Evolutionary conservation across 1,284 basidiomycete species (phyloP), one percentile per base, ranked within the genome.

Genomic region (Athelia sp.): DNA sequence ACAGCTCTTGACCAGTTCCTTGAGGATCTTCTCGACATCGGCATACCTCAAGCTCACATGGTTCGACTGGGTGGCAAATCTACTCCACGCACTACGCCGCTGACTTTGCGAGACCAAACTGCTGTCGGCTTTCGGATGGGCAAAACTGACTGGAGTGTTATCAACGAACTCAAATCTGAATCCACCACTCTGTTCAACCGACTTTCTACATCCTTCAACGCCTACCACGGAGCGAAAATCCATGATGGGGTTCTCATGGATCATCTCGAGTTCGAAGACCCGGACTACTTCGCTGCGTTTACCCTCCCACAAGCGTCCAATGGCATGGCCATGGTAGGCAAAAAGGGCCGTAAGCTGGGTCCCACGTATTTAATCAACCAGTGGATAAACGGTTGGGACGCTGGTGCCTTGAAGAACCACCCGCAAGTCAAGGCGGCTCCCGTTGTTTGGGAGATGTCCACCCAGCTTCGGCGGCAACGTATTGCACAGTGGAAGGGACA

Each of bases 1-100:
- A 40, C 36, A 40, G 36, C 83, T 0, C 70, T 84, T 0, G 82
- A 85, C 52, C 78, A 83, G 50, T 81, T 85, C 48, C 65, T 84
- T 1, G 76, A 78, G 49, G 76, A 80, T 49, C 67, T 85, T 0
- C 55, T 85, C 4, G 69, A 76, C 40, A 78, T 81, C 19, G 80
- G 78, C 1, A 81, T 85, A 10, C 76, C 82, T 0, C 36, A 52
- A 1, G 8, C 46, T 0, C 63, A 54, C 32, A 74, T 84, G 49
- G 72, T 77, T 24, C 72, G 82, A 0, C 62, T 85, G 0, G 82
- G 82, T 4, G 72, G 80, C 1, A 79, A 82, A 54, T 71, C 73
- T 0, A 79, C 77, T 1, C 0, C 65, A 0, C 56, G 65, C 0
- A 79, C 78, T 0, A 72, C 71, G 26, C 58, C 65, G 0, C 59